Percentiles rank a stretch among this genome's conserved stretches.
Conservation (phyloP, 2,329 filamentous ascomycete genomes). For the Ceratocystis variospora region DNA sequence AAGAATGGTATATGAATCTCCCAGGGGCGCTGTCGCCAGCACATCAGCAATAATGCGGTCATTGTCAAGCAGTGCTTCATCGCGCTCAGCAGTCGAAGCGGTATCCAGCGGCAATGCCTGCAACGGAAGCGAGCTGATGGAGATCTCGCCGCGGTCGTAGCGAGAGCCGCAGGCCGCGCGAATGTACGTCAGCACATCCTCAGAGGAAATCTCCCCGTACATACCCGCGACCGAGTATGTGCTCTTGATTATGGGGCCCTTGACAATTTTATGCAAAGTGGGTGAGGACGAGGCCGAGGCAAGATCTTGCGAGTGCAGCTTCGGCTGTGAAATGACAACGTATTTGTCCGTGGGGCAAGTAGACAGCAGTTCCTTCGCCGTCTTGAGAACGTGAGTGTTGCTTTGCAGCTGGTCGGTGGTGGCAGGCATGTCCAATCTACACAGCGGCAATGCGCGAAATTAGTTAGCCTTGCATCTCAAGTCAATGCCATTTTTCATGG, state of each 20-base stretch:
- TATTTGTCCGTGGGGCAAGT: slow-evolving; percentile 63
- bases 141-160: slow-evolving; percentile 13
- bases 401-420: slow-evolving; percentile 33
- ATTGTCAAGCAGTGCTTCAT: slow-evolving; percentile 10
- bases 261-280: slow-evolving; percentile 35
- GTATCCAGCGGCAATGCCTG: slow-evolving; percentile 7
- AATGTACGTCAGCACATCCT: slow-evolving; percentile 34
- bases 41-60: slow-evolving; percentile 39
- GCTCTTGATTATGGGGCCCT: slow-evolving; percentile 27
- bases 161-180: slow-evolving; percentile 30
- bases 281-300: slow-evolving; percentile 29
- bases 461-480: slow-evolving; percentile 12
- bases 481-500: neutral
- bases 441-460: slow-evolving; percentile 21
- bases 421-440: slow-evolving; percentile 27
- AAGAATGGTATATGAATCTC: slow-evolving; percentile 55
- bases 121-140: slow-evolving; percentile 17
- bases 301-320: slow-evolving; percentile 58
- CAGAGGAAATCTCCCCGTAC: slow-evolving; percentile 34
- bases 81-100: neutral
- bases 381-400: slow-evolving; percentile 31
- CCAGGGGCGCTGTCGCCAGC: slow-evolving; percentile 29
- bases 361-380: slow-evolving; percentile 40
- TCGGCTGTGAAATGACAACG: slow-evolving; percentile 63
- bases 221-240: slow-evolving; percentile 44